Evolutionary conservation across 345 rosid genomes (phyloP), one percentile per base, ranked within the genome.

Genomic region (Salix caprea): DNA sequence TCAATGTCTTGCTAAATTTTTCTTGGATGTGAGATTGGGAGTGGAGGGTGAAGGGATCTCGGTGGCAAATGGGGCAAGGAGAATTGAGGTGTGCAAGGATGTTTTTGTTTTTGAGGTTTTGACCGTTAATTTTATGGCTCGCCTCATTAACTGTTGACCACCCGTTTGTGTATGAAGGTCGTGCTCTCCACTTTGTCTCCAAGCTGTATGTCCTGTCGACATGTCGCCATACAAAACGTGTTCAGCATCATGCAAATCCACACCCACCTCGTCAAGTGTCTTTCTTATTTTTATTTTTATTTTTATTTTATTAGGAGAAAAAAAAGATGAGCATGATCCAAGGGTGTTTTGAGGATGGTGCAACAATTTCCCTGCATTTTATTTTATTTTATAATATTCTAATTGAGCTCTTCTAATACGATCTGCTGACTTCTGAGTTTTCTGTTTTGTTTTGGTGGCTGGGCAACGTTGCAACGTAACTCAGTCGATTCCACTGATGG

Each of bases 11-110:
- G 50, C 24, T 79, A 46, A 68, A 75, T 30, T 69, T 68, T 77
- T 73, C 69, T 75, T 74, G 79, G 77, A 77, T 60, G 79, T 69
- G 42, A 76, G 12, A 50, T 46, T 60, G 56, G 40, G 10, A 66
- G n/a, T 21, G 4, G 36, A 19, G 16, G 26, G 62, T 1, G 56
- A 50, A 50, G n/a, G 56, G 52, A 65, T n/a, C 15, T 65, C 56
- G 54, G 21, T 24, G 65, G 73, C 28, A 46, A 56, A 46, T n/a
- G 5, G 62, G 62, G 62, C 62, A 9, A 3, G 9, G 62, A 56
- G 62, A 9, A 56, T 56, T 56, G 62, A 56, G 26, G 26, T 56
- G 62, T 56, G 65, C 8, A 18, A 75, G 36, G 73, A 64, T n/a
- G 39, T 28, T 26, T 15, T 34, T 11, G 37, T 39, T 76, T 42